phyloP scores from a whole-genome alignment of 306 rosid genomes.

The Ziziphus jujuba region DNA sequence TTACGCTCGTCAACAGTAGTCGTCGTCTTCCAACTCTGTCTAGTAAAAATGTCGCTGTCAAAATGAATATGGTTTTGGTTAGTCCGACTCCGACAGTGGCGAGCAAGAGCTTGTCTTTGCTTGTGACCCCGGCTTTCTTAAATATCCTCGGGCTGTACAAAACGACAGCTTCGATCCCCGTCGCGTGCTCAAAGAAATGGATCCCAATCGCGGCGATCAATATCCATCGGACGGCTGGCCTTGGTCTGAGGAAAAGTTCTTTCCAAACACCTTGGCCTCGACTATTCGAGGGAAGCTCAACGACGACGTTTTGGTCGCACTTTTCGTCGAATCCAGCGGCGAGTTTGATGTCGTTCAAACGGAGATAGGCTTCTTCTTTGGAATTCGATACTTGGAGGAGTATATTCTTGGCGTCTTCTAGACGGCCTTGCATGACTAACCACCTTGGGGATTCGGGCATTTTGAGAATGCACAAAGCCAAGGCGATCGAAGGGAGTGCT shows the following conservation, averaged over 20 bases:
- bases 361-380: conserved; percentile 52
- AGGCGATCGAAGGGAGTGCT: conserved; percentile 57
- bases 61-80: conserved; percentile 45
- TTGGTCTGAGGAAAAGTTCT: conserved; percentile 56
- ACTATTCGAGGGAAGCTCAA: not conserved
- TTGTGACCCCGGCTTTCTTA: conserved; percentile 59
- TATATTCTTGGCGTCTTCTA: conserved; percentile 48
- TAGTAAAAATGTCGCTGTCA: conserved; percentile 46
- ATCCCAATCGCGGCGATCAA: conserved; percentile 63
- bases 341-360: conserved; percentile 54
- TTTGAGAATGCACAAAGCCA: conserved; percentile 44
- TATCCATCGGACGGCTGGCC: conserved; percentile 62
- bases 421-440: conserved; percentile 66
- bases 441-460: conserved; percentile 98
- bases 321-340: conserved; percentile 61
- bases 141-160: conserved; percentile 82
- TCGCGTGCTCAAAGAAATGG: conserved; percentile 76
- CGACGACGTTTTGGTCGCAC: conserved; percentile 33
- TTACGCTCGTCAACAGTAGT: conserved; percentile 46
- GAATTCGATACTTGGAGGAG: conserved; percentile 40
- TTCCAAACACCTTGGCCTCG: conserved; percentile 58
- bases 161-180: conserved; percentile 80
- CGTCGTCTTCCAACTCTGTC: conserved; percentile 66
- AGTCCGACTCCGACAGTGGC: conserved; percentile 72
- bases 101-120: conserved; percentile 58